Evolutionary conservation across 2,329 filamentous ascomycete species (phyloP).

Genomic region (Sporothrix dimorphospora): DNA sequence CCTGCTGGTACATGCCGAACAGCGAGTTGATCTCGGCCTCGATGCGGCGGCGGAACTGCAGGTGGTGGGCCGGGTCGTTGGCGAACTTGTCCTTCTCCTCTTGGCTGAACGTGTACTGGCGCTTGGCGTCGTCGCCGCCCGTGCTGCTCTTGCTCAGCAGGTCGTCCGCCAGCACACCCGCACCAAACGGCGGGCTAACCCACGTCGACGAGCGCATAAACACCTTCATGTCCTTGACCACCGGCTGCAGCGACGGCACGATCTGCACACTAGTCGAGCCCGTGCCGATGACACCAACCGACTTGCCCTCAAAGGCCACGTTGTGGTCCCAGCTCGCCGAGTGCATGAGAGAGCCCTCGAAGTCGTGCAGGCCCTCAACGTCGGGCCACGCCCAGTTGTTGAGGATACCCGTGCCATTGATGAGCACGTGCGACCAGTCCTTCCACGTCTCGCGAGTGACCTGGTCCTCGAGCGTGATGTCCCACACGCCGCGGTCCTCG

Average conservation of each 20-base stretch:
- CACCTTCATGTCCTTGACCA: slow-evolving; percentile 28
- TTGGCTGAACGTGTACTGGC: slow-evolving; percentile 43
- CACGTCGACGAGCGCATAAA: slow-evolving; percentile 33
- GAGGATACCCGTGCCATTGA: slow-evolving; percentile 35
- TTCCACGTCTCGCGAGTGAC: slow-evolving; percentile 33
- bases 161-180: slow-evolving; percentile 38
- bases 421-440: slow-evolving; percentile 34
- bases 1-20: slow-evolving; percentile 40
- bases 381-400: slow-evolving; percentile 37
- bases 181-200: slow-evolving; percentile 30
- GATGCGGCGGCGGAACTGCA: slow-evolving; percentile 31
- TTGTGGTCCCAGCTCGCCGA: slow-evolving; percentile 39
- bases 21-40: slow-evolving; percentile 33
- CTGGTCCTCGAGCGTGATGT: slow-evolving; percentile 40
- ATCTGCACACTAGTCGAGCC: slow-evolving; percentile 41
- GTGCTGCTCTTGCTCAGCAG: slow-evolving; percentile 36
- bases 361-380: slow-evolving; percentile 42
- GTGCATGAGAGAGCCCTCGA: slow-evolving; percentile 39
- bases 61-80: slow-evolving; percentile 28
- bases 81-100: slow-evolving; percentile 30
- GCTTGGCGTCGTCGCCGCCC: slow-evolving; percentile 38
- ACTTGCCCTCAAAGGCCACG: slow-evolving; percentile 36
- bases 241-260: slow-evolving; percentile 36
- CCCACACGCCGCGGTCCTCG: slow-evolving; percentile 47
- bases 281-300: slow-evolving; percentile 40